These are phyloP conservation scores for Phragmites australis DNA, from an alignment of 176 grass and related monocot species.

Conservation along the genomic window DNA sequence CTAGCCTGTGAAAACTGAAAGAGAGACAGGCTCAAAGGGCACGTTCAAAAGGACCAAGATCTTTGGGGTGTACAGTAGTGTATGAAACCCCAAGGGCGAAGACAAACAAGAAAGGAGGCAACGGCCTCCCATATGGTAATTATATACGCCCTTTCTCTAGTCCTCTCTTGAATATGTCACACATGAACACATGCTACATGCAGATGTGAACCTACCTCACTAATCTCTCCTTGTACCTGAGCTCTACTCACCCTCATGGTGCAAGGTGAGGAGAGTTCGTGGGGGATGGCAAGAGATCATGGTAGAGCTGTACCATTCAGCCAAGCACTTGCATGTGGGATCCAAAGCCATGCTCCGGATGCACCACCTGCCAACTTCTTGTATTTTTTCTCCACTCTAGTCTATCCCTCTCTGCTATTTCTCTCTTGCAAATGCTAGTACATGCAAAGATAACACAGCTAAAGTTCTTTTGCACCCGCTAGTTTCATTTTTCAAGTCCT, in stretches of 20 bases:
- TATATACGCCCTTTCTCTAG: conserved; percentile 13
- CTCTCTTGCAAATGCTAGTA: conserved; percentile 32
- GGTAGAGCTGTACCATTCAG: conserved; percentile 29
- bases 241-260: conserved; percentile 24
- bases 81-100: conserved; percentile 58
- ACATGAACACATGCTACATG: conserved; percentile 8
- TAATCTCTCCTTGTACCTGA: conserved; percentile 18
- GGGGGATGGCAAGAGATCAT: conserved; percentile 54
- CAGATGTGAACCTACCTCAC: conserved; percentile 29
- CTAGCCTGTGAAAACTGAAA: conserved; percentile 34
- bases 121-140: conserved; percentile 35
- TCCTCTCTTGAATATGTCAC: conserved; percentile 25
- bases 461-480: conserved; percentile 37
- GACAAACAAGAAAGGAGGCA: conserved; percentile 42
- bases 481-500: conserved; percentile 50
- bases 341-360: conserved; percentile 47
- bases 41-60: conserved; percentile 67
- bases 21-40: conserved; percentile 38
- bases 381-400: conserved; percentile 48
- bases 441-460: conserved; percentile 40
- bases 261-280: conserved; percentile 49
- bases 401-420: conserved; percentile 15
- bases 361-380: conserved; percentile 52
- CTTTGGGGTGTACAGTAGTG: conserved; percentile 55
- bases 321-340: conserved; percentile 50